These are phyloP conservation scores for Solanum hybrid DNA, from an alignment of 305 asterid species.

Conservation along the genomic window DNA sequence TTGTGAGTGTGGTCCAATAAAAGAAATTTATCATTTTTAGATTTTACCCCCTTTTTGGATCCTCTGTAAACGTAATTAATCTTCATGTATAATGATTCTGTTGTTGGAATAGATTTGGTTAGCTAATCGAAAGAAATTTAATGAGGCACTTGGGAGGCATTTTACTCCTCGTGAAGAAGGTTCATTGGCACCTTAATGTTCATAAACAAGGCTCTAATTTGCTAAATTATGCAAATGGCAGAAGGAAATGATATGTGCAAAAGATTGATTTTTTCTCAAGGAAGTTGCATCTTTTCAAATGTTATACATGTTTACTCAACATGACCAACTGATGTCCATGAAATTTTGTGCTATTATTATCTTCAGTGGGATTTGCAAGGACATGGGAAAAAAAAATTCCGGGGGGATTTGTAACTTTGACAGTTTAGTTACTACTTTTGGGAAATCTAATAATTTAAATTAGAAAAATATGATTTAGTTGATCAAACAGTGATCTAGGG, in stretches of 20 bases:
- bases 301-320: neutral
- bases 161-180: neutral
- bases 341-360: neutral
- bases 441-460: neutral
- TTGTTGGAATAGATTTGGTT: neutral
- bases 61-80: neutral
- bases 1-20: neutral
- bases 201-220: neutral
- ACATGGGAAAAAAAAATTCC: neutral
- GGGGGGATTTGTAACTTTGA: neutral
- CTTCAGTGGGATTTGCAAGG: neutral
- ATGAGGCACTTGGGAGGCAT: neutral
- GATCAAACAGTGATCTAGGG: neutral
- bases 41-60: neutral
- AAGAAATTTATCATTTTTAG: neutral
- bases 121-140: neutral
- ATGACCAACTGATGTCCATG: neutral
- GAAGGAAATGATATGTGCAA: neutral
- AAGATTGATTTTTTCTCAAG: neutral
- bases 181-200: neutral
- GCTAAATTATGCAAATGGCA: neutral
- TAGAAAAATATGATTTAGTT: neutral
- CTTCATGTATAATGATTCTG: neutral
- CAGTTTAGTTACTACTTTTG: neutral
- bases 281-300: neutral